Base-by-base conservation (phyloP, 306 rosid genomes). In the Carpinus viminea region DNA sequence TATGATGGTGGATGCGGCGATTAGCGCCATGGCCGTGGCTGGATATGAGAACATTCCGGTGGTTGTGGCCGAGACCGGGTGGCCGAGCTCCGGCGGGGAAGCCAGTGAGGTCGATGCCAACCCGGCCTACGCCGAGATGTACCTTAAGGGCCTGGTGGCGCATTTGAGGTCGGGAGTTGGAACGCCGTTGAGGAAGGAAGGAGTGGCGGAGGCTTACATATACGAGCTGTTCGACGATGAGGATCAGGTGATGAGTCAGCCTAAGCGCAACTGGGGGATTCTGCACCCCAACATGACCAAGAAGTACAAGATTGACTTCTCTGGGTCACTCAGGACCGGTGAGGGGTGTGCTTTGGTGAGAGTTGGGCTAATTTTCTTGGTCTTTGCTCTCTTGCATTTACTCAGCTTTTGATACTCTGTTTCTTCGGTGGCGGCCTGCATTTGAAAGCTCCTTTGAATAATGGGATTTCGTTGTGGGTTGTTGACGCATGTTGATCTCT, bases 11-110 rank as follows among this genome's bases (percentile, higher is more conserved):
- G 97, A 92, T 21, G 92, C 95, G 0, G 92, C 90, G 45, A 76
- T 86, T 2, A 74, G 83, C 15, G 92, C 98, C 3, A 90, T 92
- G 90, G 89, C 89, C 0, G 79, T 86, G 60, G 86, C 88, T 0
- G 98, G 97, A 0, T 80, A 88, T 75, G 89, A 83, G 81, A 83
- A 77, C 2, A 78, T 94, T 1, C 97, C 93, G 3, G 10, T 94
- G 3, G 36, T 92, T 0, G 98, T 94, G 6, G 85, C 97, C 0
- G 98, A 92, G 83, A 92, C 98, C 0, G 97, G 97, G 16, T 94
- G 98, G 98, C 98, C 97, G 8, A 91, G 91, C 80, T 53, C 75
- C 1, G 84, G 93, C 51, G 55, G 62, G 34, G 73, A 75, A 55
- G 75, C 73, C 1, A 20, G 48, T 8, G 98, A 94, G 77, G 84